These are phyloP conservation scores for Bipolaris victoriae DNA, from an alignment of 2,329 filamentous ascomycete species.

Conservation along the genomic window DNA sequence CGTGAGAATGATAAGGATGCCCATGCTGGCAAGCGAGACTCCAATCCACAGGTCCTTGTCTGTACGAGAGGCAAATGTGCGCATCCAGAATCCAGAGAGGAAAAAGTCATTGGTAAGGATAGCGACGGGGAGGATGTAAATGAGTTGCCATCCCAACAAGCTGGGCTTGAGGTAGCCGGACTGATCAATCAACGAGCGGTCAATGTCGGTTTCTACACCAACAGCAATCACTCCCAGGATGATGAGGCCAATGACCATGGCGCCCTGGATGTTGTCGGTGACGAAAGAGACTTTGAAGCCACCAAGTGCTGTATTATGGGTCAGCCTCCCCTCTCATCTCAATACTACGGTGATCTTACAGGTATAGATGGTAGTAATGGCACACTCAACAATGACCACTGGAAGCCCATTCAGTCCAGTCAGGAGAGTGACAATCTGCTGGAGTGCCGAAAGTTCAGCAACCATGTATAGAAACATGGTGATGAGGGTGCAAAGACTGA, in stretches of 20 bases:
- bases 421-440: slow-evolving; percentile 76
- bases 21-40: slow-evolving; percentile 68
- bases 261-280: slow-evolving; percentile 81
- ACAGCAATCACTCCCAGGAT: slow-evolving; percentile 79
- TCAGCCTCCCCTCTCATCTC: neutral
- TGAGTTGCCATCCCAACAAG: slow-evolving; percentile 80
- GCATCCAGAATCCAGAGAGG: slow-evolving; percentile 82
- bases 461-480: slow-evolving; percentile 90
- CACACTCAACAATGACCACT: slow-evolving; percentile 77
- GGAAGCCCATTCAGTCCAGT: slow-evolving; percentile 77
- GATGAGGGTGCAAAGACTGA: slow-evolving; percentile 78
- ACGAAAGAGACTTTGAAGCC: slow-evolving; percentile 85
- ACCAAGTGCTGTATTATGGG: slow-evolving; percentile 64
- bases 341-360: slow-evolving; percentile 56
- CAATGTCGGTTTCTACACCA: slow-evolving; percentile 74
- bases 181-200: slow-evolving; percentile 69
- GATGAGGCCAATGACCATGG: slow-evolving; percentile 76
- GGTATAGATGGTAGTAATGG: slow-evolving; percentile 82
- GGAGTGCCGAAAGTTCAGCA: slow-evolving; percentile 78
- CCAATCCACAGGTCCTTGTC: slow-evolving; percentile 80
- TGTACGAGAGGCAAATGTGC: slow-evolving; percentile 79
- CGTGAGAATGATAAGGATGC: slow-evolving; percentile 71
- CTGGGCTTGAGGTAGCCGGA: slow-evolving; percentile 72
- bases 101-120: slow-evolving; percentile 88
- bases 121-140: slow-evolving; percentile 83